Evolutionary conservation across 768 basidiomycete genomes (phyloP).

Genomic region (Russula abietina): DNA sequence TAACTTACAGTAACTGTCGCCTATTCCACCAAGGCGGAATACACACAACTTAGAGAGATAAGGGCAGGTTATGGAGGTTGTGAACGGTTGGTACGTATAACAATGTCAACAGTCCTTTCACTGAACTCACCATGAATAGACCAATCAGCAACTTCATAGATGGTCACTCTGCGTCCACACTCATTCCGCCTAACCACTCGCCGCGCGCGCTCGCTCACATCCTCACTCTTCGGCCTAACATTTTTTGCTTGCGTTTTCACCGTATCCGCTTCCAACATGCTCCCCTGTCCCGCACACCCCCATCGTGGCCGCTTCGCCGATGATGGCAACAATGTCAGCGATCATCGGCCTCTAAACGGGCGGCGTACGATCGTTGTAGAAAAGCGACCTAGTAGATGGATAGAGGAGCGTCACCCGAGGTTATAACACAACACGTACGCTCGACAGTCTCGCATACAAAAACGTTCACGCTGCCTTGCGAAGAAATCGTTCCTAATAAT

Average conservation of each 20-base stretch:
- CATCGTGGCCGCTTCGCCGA: slow-evolving; percentile 57
- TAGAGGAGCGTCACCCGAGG: slow-evolving; percentile 55
- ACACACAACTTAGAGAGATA: background rate
- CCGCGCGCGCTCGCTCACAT: slow-evolving; percentile 65
- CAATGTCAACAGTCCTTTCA: background rate
- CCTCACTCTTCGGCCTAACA: slow-evolving; percentile 74
- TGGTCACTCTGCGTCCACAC: slow-evolving; percentile 48
- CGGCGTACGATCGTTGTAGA: slow-evolving; percentile 39
- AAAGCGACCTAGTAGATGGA: slow-evolving; percentile 71
- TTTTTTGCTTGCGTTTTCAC: slow-evolving; percentile 74
- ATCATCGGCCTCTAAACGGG: slow-evolving; percentile 24
- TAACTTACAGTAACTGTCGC: too few relatives aligned
- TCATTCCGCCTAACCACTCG: slow-evolving; percentile 47
- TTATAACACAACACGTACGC: background rate
- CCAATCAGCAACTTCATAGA: slow-evolving; percentile 38
- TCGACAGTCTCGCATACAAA: background rate
- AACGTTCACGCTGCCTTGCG: background rate
- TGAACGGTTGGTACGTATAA: slow-evolving; percentile 7
- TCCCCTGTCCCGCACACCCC: slow-evolving; percentile 74
- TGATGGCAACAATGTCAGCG: slow-evolving; percentile 37
- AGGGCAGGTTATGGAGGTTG: slow-evolving; percentile 8
- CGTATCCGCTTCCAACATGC: slow-evolving; percentile 69
- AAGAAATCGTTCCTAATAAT: background rate
- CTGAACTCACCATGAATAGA: background rate
- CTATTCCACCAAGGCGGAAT: background rate